Percentiles rank a stretch among this genome's conserved stretches.
Evolutionary conservation across 225 moss, liverwort and hornwort genomes (phyloP).

Genomic region (Straminergon stramineum): DNA sequence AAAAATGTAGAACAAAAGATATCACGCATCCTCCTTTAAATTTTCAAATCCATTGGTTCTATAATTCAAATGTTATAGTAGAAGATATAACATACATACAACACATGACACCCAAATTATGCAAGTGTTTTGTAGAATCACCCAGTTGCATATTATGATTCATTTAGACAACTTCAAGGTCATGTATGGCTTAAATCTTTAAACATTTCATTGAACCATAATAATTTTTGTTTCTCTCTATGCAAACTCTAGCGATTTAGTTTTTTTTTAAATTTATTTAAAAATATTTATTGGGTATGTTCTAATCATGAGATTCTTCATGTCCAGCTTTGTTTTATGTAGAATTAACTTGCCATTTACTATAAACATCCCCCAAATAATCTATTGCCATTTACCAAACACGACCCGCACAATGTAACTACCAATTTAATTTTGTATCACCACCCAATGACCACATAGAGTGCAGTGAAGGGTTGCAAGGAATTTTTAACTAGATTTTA

Average conservation of each 20-base stretch:
- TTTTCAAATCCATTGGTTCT: neutral
- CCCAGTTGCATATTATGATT: neutral
- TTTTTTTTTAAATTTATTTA: no score
- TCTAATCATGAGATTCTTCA: neutral
- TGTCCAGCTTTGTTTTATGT: neutral
- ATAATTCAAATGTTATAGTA: neutral
- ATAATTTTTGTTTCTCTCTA: no score
- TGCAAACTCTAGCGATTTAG: no score
- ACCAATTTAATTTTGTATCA: no score
- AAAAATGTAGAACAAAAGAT: neutral
- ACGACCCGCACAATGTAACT: no score
- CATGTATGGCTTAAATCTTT: fast-evolving
- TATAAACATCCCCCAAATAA: no score
- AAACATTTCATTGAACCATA: neutral
- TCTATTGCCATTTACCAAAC: no score
- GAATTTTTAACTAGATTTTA: no score
- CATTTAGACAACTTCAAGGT: neutral
- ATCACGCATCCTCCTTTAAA: neutral
- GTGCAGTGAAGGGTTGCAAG: no score
- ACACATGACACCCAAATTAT: fast-evolving
- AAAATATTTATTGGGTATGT: neutral
- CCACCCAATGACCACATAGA: no score
- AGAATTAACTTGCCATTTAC: no score
- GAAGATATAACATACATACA: fast-evolving
- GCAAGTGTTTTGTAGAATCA: neutral